Base-by-base conservation (phyloP, 2,329 filamentous ascomycete genomes). In the Aureobasidium melanogenum region DNA sequence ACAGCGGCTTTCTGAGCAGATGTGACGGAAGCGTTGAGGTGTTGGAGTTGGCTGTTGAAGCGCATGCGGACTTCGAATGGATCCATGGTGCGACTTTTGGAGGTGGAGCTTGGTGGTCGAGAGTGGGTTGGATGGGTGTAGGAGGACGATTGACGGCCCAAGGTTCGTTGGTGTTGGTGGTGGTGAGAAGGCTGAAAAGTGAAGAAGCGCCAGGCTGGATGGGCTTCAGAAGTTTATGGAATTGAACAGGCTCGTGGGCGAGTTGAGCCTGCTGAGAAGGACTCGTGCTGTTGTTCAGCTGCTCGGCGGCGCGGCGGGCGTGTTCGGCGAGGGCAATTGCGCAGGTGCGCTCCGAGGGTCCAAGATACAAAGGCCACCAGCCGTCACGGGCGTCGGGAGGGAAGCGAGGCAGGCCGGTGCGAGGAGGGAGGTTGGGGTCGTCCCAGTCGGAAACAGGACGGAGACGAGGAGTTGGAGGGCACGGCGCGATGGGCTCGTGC, bases 31-130 rank as follows among this genome's bases (percentile, higher is more conserved):
- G 94, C 94, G 73, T 92, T 96, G 64, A 99, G 85, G 72, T 94
- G 89, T 67, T 95, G 88, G 26, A 99, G 84, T 73, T 94, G 89
- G 57, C 83, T 83, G 58, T 91, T 97, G 80, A 99, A 99, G 76
- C 91, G 91, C 84, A 99, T 92, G 72, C 94, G 92, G 68, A 97
- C 93, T 79, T 97, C 94, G 75, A 99, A 99, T 6, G 95, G 94
- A 76, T 99, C 82, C 84, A 87, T 88, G 59, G 54, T 66, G 38
- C 22, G 14, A 17, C 14, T 24, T 36, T 44, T 5, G 12, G 14
- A 8, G 41, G 14, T 15, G 36, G 15, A 2, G 36, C 36, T 19
- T 8, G 5, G 55, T 59, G 28, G 8, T 15, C n/a, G 22, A 10
- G 15, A n/a, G 10, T n/a, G n/a, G 34, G 14, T 28, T 5, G 44